Conservation (phyloP, 352 stramenopile species). For the Phytophthora ramorum region DNA sequence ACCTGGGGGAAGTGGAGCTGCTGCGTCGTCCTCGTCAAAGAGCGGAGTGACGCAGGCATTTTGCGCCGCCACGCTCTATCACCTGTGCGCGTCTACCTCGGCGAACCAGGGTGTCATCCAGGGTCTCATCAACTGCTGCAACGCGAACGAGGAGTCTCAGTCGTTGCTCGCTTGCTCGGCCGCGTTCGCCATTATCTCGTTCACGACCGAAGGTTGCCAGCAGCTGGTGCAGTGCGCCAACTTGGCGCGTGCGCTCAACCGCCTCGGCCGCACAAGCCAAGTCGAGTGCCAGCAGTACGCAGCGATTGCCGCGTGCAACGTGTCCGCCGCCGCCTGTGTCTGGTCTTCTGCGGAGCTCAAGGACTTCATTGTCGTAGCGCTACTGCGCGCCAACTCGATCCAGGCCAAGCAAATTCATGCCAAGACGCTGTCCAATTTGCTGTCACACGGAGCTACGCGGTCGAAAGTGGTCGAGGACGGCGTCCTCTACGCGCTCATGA, state of each 20-base stretch:
- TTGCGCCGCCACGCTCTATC: conserved; percentile 77
- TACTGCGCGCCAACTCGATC: conserved; percentile 78
- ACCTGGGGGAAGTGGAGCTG: conserved; percentile 2
- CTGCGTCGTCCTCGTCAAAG: conserved; percentile 10
- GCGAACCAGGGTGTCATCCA: conserved; percentile 60
- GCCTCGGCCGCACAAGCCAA: conserved; percentile 70
- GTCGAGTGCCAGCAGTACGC: conserved; percentile 85
- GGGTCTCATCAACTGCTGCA: conserved; percentile 74
- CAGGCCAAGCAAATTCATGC: conserved; percentile 87
- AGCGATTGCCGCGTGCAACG: conserved; percentile 81
- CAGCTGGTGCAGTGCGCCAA: conserved; percentile 54
- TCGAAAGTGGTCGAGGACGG: conserved; percentile 75
- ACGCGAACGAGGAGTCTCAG: conserved; percentile 71
- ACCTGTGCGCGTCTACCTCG: conserved; percentile 68
- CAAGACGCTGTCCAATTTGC: conserved; percentile 81
- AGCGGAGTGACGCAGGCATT: conserved; percentile 63
- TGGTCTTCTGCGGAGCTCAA: conserved; percentile 81
- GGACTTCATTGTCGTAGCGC: conserved; percentile 83
- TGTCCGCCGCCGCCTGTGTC: conserved; percentile 70
- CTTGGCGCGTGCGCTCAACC: conserved; percentile 74
- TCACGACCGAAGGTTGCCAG: conserved; percentile 63
- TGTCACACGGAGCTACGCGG: conserved; percentile 63
- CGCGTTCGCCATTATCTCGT: conserved; percentile 84
- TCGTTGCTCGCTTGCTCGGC: conserved; percentile 75
- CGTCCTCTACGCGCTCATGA: conserved; percentile 84